Conservation (phyloP, 2,329 filamentous ascomycete genomes). For the Microthyrium microscopicum region DNA sequence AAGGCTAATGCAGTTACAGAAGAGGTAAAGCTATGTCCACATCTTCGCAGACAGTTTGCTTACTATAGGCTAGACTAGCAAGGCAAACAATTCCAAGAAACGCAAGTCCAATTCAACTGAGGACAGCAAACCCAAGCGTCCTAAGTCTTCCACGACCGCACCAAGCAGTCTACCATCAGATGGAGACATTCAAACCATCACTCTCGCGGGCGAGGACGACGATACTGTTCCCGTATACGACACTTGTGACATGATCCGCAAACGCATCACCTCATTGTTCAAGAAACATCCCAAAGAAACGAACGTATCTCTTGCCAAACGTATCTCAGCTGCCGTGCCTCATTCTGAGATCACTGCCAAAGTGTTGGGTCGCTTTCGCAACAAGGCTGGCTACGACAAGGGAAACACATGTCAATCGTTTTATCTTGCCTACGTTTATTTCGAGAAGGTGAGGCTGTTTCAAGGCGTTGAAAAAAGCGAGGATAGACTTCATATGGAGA, state of each 20-base stretch:
- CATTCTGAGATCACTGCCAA: background rate
- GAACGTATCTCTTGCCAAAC: background rate
- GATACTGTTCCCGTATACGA: conserved; percentile 30
- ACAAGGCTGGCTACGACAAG: conserved; percentile 29
- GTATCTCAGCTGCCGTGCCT: background rate
- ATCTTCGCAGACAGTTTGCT: no score
- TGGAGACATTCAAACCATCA: conserved; percentile 23
- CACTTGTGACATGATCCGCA: conserved; percentile 34
- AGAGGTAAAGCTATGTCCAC: no score
- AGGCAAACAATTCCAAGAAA: background rate
- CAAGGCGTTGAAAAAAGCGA: conserved; percentile 35
- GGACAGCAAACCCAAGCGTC: background rate
- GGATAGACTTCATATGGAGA: conserved; percentile 36
- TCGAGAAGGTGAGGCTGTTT: conserved; percentile 40
- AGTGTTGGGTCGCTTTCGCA: conserved; percentile 25
- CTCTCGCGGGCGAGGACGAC: conserved; percentile 26
- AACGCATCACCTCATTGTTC: conserved; percentile 24
- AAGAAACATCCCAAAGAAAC: conserved; percentile 2
- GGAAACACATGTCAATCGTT: conserved; percentile 34
- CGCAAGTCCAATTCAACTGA: background rate
- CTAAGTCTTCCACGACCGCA: background rate
- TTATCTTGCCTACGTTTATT: conserved; percentile 40
- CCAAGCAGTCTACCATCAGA: conserved; percentile 10
- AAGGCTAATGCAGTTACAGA: no score
- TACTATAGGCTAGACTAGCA: no score